A percentile compares a stretch with the other conserved stretches of the same genome.
Evolutionary conservation across 2,329 filamentous ascomycete genomes (phyloP).

Genomic region (Stachybotrys elegans): DNA sequence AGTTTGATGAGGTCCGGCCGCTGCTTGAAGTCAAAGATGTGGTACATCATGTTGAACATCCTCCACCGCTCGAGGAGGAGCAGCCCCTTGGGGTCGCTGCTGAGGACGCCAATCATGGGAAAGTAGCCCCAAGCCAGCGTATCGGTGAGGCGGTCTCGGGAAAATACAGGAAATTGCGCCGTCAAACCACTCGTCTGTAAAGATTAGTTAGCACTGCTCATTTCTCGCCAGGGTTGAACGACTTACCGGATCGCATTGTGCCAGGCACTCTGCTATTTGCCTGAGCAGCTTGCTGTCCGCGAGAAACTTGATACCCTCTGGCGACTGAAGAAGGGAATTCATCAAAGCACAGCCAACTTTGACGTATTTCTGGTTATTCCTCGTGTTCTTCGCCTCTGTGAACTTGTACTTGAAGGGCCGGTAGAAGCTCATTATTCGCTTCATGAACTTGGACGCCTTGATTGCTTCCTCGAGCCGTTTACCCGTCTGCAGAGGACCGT

Average conservation of each 20-base stretch:
- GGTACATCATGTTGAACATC: conserved; percentile 99
- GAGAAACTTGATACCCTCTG: conserved; percentile 79
- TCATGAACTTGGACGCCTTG: conserved; percentile 93
- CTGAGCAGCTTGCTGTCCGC: conserved; percentile 88
- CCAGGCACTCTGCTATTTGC: conserved; percentile 92
- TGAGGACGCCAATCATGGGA: conserved; percentile 82
- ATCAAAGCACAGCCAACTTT: conserved; percentile 84
- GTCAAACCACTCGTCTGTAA: conserved; percentile 63
- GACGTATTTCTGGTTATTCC: conserved; percentile 91
- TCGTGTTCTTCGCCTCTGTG: conserved; percentile 82
- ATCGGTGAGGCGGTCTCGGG: conserved; percentile 74
- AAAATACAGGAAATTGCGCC: conserved; percentile 85
- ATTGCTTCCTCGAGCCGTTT: conserved; percentile 92
- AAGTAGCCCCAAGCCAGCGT: conserved; percentile 93
- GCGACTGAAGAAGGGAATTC: conserved; percentile 77
- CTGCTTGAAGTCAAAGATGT: conserved; percentile 87
- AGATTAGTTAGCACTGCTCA: conserved; percentile 9
- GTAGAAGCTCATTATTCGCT: conserved; percentile 90
- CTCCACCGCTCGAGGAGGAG: conserved; percentile 93
- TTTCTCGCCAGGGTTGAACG: neutral
- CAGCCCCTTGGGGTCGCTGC: conserved; percentile 74
- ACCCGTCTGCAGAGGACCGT: conserved; percentile 84
- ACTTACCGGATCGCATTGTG: conserved; percentile 83
- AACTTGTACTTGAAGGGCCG: conserved; percentile 96
- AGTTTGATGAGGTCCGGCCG: conserved; percentile 88